Percentiles rank a stretch among this genome's conserved stretches.
These are phyloP conservation scores for Alternaria panax DNA, from an alignment of 2,329 filamentous ascomycete species.

Conservation along the genomic window DNA sequence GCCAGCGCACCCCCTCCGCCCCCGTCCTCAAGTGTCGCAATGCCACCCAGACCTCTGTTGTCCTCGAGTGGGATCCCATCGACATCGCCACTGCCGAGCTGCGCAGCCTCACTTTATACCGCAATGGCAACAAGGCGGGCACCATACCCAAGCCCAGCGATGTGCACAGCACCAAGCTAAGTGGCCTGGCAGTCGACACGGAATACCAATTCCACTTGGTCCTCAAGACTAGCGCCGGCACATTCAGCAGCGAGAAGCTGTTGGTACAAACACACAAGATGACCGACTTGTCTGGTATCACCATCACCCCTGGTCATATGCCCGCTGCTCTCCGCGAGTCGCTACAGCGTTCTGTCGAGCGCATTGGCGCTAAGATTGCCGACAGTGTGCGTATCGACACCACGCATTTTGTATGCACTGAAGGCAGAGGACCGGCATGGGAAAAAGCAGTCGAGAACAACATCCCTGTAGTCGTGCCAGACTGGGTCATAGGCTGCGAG, in stretches of 20 bases:
- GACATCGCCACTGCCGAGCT: conserved; percentile 91
- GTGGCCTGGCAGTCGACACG: conserved; percentile 91
- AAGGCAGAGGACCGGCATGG: conserved; percentile 88
- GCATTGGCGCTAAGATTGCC: conserved; percentile 90
- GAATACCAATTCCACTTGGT: conserved; percentile 96
- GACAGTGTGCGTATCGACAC: conserved; percentile 95
- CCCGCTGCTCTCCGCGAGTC: conserved; percentile 75
- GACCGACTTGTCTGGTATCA: conserved; percentile 95
- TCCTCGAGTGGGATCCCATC: conserved; percentile 97
- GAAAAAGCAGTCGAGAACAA: conserved; percentile 98
- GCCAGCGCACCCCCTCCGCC: conserved; percentile 75
- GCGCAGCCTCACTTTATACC: conserved; percentile 86
- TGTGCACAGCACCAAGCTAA: conserved; percentile 96
- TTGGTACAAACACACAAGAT: conserved; percentile 95
- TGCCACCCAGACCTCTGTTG: conserved; percentile 96
- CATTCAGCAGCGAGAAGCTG: conserved; percentile 82
- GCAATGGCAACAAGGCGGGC: conserved; percentile 96
- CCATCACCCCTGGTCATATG: conserved; percentile 88
- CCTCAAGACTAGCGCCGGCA: conserved; percentile 88
- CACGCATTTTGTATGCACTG: conserved; percentile 96
- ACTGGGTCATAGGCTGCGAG: conserved; percentile 98
- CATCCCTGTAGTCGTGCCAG: conserved; percentile 93
- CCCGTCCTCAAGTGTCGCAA: conserved; percentile 91
- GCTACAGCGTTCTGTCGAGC: conserved; percentile 76
- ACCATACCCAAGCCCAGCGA: conserved; percentile 87